Evolutionary conservation across 345 rosid genomes (phyloP), one percentile per base, ranked within the genome.

Genomic region (Pugionium dolabratum): DNA sequence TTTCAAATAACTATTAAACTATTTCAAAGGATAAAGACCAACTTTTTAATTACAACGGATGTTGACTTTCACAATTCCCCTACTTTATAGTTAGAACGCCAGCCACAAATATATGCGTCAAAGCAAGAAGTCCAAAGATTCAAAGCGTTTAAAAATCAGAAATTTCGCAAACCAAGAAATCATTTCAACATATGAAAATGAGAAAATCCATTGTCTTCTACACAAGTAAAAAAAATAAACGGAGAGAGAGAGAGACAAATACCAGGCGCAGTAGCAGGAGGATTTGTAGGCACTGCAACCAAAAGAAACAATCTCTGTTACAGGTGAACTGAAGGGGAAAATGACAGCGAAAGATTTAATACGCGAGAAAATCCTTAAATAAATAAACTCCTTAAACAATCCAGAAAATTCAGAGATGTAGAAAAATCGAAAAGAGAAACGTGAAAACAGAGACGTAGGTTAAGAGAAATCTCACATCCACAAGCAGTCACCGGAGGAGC

Each of bases 401-500:
- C 18, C 18, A 18, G 18, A 18, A 18, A 18, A 18, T 18, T 18
- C 18, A 18, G 18, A 18, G 18, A 18, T 18, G 18, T 18, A 18
- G 18, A 37, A 37, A 3, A 45, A 45, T 47, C 10, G 26, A 27
- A 1, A 25, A 62, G 25, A 62, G 10, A 36, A 39, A 39, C 4
- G 6, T 3, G 9, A 39, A 28, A 3, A 50, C 2, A 64, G 50
- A 50, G 44, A 41, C 2, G 4, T 41, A 54, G 18, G 18, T 18
- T 18, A 18, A 64, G 46, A 64, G 27, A 45, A 43, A 31, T 28
- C 68, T 67, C 1, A 73, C 77, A 73, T 60, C 3, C 9, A 54
- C 77, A 73, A 37, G 57, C 2, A 11, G 72, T 3, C 0, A 26
- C 1, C 0, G 77, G 51, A 67, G 77, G 77, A 67, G 64, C 77